Evolutionary conservation across 2,329 filamentous ascomycete species (phyloP), one percentile per base, ranked within the genome.

Genomic region (Cladophialophora carrionii): DNA sequence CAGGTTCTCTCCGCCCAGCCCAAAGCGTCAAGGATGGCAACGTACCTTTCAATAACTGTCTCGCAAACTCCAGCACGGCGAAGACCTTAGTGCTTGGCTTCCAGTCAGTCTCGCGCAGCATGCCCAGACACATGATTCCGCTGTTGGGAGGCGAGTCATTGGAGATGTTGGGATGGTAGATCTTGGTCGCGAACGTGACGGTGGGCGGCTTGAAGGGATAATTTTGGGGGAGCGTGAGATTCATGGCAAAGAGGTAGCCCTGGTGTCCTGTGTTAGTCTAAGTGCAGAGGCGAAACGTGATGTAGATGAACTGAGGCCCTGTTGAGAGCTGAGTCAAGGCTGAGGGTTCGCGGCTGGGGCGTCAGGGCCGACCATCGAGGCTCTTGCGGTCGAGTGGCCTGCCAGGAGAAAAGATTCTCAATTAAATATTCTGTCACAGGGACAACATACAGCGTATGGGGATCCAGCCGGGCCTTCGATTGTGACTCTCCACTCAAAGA

Each of bases 121-220:
- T 85, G 66, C 87, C 88, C 52, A 97, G 83, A 79, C 93, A 97
- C 86, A 97, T 91, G 79, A 85, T 89, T 68, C 93, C 93, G 71
- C 87, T 86, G 74, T 86, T 72, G 12, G 71, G 69, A 5, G 71
- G 71, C 14, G 64, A 63, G 59, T 72, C 68, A 37, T 72, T 72
- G 51, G 66, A 68, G 65, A 97, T 86, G 80, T 97, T 97, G 52
- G 93, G 92, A 81, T 97, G 93, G 85, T 96, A 97, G 82, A 96
- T 90, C 79, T 93, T 94, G 58, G 92, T 96, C 70, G 83, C 81
- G 84, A 96, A 96, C 74, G 84, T 87, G 72, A 96, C 84, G 66
- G 84, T 81, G 17, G 92, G 92, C 24, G 92, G 87, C 79, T 95
- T 95, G 87, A 96, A 96, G 41, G 92, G 92, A 82, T 96, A 96